phyloP scores from a whole-genome alignment of 2,329 filamentous ascomycete genomes.

The Simplicillium aogashimaense region DNA sequence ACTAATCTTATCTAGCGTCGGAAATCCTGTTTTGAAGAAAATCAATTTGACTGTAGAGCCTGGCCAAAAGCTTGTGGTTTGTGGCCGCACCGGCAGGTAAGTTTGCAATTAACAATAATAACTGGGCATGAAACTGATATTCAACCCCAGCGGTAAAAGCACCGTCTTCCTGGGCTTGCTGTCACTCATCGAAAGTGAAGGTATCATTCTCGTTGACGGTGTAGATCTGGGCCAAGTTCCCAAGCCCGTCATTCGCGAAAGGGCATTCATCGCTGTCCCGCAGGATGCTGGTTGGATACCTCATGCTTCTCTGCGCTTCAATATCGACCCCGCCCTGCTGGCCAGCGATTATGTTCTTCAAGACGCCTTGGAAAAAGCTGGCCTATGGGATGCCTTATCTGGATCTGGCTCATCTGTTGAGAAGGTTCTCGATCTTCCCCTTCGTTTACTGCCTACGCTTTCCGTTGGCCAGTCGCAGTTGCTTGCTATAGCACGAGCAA shows the following conservation, averaged over 20 bases:
- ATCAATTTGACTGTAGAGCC: slow-evolving; percentile 9
- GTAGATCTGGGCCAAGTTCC: slow-evolving; percentile 13
- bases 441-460: slow-evolving; percentile 16
- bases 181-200: slow-evolving; percentile 10
- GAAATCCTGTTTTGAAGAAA: slow-evolving; percentile 8
- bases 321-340: slow-evolving; percentile 9
- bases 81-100: slow-evolving; percentile 16
- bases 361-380: slow-evolving; percentile 5
- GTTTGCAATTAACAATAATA: background rate
- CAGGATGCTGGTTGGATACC: slow-evolving; percentile 16
- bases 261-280: slow-evolving; percentile 18
- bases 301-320: slow-evolving; percentile 10
- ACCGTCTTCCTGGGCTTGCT: slow-evolving; percentile 11
- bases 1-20: background rate
- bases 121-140: slow-evolving; percentile 9
- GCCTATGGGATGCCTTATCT: slow-evolving; percentile 6
- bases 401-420: background rate
- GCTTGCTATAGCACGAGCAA: slow-evolving; percentile 18
- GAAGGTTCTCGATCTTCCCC: slow-evolving; percentile 13
- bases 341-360: slow-evolving; percentile 4
- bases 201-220: slow-evolving; percentile 18
- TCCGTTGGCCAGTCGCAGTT: slow-evolving; percentile 23
- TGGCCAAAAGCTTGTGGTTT: slow-evolving; percentile 13
- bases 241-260: slow-evolving; percentile 14
- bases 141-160: slow-evolving; percentile 14